These are phyloP conservation scores for Primulina huaijiensis DNA, from an alignment of 257 asterid genomes.

Conservation along the genomic window DNA sequence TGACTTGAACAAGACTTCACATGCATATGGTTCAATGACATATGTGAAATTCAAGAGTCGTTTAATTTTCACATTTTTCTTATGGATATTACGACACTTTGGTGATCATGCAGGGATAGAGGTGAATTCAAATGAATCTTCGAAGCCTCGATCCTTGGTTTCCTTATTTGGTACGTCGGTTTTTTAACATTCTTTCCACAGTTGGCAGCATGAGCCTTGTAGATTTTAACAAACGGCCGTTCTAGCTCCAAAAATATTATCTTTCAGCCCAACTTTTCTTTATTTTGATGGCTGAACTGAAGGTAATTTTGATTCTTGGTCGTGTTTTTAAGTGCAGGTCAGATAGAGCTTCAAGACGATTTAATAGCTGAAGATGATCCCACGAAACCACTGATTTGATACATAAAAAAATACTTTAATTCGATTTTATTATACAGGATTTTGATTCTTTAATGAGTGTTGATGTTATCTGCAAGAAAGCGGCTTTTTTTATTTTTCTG, in stretches of 20 bases:
- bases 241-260: not conserved
- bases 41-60: too few relatives aligned
- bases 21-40: not conserved
- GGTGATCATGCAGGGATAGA: constrained; percentile 51
- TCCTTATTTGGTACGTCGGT: constrained; percentile 62
- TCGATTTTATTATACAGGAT: constrained; percentile 13
- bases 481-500: constrained; percentile 24
- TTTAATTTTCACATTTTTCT: not conserved
- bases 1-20: not conserved
- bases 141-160: constrained; percentile 67
- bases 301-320: constrained; percentile 1
- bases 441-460: constrained; percentile 17
- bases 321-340: constrained; percentile 40
- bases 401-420: not conserved
- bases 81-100: not conserved
- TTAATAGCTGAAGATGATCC: constrained; percentile 61
- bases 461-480: constrained; percentile 22
- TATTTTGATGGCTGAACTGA: not conserved
- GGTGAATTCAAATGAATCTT: constrained; percentile 44
- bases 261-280: not conserved
- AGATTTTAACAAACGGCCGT: not conserved
- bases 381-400: constrained; percentile 28
- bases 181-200: not conserved
- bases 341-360: constrained; percentile 54
- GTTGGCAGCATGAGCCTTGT: not conserved